A percentile compares a stretch with the other conserved stretches of the same genome.
Evolutionary conservation across 306 rosid species (phyloP).

Genomic region (Casuarina equisetifolia): DNA sequence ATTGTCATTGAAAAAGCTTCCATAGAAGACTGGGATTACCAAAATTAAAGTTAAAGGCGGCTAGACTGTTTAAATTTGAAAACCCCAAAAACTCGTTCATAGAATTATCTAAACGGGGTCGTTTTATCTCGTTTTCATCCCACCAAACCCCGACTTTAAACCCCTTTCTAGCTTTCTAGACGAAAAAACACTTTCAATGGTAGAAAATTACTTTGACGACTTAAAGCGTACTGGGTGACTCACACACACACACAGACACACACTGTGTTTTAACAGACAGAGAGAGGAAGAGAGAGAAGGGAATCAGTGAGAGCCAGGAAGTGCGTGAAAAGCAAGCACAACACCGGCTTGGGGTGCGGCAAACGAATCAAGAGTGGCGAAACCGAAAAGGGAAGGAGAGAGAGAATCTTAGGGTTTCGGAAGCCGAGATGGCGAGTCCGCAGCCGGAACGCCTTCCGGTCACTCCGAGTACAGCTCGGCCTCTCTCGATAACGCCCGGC

Average conservation of each 20-base stretch:
- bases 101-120: no score
- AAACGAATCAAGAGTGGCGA: not conserved
- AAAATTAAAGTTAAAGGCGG: no score
- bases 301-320: not conserved
- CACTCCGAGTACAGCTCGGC: conserved; percentile 40
- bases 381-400: not conserved
- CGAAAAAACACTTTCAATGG: not conserved
- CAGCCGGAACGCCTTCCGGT: conserved; percentile 30
- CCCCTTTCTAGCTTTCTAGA: not conserved
- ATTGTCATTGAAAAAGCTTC: not conserved
- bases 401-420: conserved; percentile 27
- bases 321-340: not conserved
- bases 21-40: no score
- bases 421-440: conserved; percentile 63
- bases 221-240: not conserved
- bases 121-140: no score
- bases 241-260: not conserved
- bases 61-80: no score
- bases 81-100: no score
- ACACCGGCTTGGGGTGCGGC: not conserved
- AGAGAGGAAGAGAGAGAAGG: not conserved
- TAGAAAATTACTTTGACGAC: not conserved
- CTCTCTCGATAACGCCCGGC: conserved; percentile 70
- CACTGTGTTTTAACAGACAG: not conserved
- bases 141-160: no score